Conservation (phyloP, 208 protist species). For the Acanthamoeba castellanii region DNA sequence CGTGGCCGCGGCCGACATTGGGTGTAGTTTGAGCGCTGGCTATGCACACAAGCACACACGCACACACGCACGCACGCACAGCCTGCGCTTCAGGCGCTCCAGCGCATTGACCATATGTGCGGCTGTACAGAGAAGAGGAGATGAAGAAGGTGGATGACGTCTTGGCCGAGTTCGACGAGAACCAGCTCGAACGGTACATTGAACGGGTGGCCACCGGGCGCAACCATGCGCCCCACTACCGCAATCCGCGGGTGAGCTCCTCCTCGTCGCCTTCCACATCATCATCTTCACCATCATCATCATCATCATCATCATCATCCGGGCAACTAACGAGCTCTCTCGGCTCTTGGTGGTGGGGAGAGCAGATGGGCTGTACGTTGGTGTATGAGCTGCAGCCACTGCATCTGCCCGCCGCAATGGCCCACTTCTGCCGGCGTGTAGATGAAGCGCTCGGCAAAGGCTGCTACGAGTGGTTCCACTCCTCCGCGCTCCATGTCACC, state of each 20-base stretch:
- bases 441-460: background rate
- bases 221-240: constrained; percentile 54
- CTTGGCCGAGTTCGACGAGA: constrained; percentile 10
- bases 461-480: constrained; percentile 27
- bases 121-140: background rate
- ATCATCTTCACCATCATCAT: too few species aligned
- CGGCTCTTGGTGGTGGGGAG: background rate
- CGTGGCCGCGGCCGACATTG: background rate
- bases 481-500: constrained; percentile 31
- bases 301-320: background rate
- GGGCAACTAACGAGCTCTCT: background rate
- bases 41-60: too few species aligned
- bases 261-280: background rate
- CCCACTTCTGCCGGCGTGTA: background rate
- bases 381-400: constrained; percentile 4
- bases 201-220: constrained; percentile 30
- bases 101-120: background rate
- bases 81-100: too few species aligned
- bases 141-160: constrained; percentile 31
- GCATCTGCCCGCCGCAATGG: background rate
- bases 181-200: constrained; percentile 6
- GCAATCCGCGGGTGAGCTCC: background rate
- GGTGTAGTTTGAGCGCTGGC: background rate
- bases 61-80: too few species aligned
- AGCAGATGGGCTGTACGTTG: constrained; percentile 39